Conservation (phyloP, 2,329 filamentous ascomycete species). For the Dothidotthia symphoricarpi region DNA sequence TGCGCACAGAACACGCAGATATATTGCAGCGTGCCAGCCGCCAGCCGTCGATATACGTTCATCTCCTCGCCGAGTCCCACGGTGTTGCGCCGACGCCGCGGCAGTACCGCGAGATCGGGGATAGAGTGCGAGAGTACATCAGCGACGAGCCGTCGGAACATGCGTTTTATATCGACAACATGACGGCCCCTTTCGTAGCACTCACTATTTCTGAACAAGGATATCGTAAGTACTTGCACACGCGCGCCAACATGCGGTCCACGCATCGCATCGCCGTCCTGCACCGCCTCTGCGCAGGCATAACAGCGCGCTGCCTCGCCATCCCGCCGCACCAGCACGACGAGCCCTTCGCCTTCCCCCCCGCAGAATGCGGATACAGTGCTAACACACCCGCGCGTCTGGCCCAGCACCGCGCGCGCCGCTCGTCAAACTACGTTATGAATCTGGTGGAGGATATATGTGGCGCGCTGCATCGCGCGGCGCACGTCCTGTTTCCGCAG, state of each 20-base stretch:
- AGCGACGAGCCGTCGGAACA: slow-evolving; percentile 1
- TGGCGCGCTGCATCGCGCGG: slow-evolving; percentile 7
- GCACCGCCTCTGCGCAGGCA: slow-evolving; percentile 17
- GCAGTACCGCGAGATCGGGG: slow-evolving; percentile 22
- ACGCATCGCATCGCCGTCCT: slow-evolving; percentile 15
- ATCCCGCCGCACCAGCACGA: slow-evolving; percentile 10
- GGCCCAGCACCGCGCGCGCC: slow-evolving; percentile 21
- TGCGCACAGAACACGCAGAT: slow-evolving; percentile 20
- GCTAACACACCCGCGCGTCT: slow-evolving; percentile 18
- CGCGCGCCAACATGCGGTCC: slow-evolving; percentile 9
- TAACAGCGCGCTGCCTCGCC: slow-evolving; percentile 12
- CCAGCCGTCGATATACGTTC: slow-evolving; percentile 32
- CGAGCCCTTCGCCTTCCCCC: slow-evolving; percentile 19
- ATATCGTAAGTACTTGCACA: slow-evolving; percentile 28
- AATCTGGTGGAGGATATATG: slow-evolving; percentile 33
- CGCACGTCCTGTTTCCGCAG: slow-evolving; percentile 7
- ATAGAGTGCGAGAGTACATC: slow-evolving; percentile 21
- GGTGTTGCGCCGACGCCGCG: slow-evolving; percentile 23
- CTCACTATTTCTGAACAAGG: slow-evolving; percentile 8
- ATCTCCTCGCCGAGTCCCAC: slow-evolving; percentile 22
- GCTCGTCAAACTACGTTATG: slow-evolving; percentile 31
- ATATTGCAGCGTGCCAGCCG: slow-evolving; percentile 20
- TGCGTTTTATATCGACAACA: slow-evolving; percentile 22
- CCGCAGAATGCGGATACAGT: slow-evolving; percentile 29
- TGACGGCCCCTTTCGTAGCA: slow-evolving; percentile 8